These are phyloP conservation scores for Coemansia sp. DNA, from an alignment of 192 early-diverging fungal species.

Conservation along the genomic window DNA sequence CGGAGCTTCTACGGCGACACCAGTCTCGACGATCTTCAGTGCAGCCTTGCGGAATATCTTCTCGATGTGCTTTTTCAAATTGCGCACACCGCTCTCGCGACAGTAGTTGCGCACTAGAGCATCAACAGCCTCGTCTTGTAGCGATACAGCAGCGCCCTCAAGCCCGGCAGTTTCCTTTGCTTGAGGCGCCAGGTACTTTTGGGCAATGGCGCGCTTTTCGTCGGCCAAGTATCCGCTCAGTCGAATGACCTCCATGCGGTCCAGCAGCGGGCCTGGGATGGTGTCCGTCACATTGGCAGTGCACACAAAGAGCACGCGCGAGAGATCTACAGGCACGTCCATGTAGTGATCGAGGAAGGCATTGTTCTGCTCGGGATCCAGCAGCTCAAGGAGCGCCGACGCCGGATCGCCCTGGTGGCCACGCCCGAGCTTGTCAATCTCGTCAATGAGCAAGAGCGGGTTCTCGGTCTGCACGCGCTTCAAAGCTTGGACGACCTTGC, in stretches of 20 bases:
- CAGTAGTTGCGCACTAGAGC: constrained; percentile 87
- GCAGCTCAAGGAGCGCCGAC: constrained; percentile 90
- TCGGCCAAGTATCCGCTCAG: constrained; percentile 88
- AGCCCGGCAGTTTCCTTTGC: constrained; percentile 82
- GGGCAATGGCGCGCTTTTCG: constrained; percentile 93
- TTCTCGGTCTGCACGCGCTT: constrained; percentile 99
- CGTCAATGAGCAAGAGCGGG: constrained; percentile 96
- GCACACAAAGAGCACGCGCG: constrained; percentile 98
- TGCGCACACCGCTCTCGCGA: constrained; percentile 95
- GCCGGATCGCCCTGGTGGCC: constrained; percentile 98
- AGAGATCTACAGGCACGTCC: constrained; percentile 97
- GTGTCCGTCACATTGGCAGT: constrained; percentile 97
- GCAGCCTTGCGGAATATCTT: constrained; percentile 98
- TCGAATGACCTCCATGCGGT: constrained; percentile 98
- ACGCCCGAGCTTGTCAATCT: constrained; percentile 97
- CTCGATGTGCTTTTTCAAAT: constrained; percentile 98
- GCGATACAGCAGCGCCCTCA: constrained; percentile 63
- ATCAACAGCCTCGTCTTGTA: constrained; percentile 78
- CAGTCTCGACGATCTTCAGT: constrained; percentile 73
- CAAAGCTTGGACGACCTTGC: constrained; percentile 97
- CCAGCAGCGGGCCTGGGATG: constrained; percentile 95
- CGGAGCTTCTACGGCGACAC: constrained; percentile 36
- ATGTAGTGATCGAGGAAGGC: constrained; percentile 99
- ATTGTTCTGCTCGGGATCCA: constrained; percentile 97
- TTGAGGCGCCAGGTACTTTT: constrained; percentile 83